These are phyloP conservation scores for Bruguiera gymnorhiza DNA, from an alignment of 345 rosid species.

Conservation along the genomic window DNA sequence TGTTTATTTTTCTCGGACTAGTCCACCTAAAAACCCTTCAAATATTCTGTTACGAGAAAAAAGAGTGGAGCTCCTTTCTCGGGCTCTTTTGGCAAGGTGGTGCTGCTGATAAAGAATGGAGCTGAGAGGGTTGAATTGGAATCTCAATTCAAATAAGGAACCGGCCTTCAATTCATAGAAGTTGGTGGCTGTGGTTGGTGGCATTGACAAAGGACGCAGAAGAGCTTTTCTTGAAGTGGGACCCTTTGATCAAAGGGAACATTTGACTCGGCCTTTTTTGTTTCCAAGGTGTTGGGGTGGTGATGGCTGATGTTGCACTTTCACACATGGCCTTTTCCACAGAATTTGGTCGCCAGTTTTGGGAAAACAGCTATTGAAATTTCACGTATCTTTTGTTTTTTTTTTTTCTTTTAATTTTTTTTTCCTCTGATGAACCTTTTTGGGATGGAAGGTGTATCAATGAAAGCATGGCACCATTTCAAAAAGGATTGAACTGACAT, in stretches of 20 bases:
- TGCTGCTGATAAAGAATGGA: conserved; percentile 21
- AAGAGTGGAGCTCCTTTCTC: conserved; percentile 37
- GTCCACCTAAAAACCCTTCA: conserved; percentile 1
- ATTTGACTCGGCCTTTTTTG: conserved; percentile 11
- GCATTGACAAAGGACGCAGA: conserved; percentile 48
- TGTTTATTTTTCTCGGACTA: background rate
- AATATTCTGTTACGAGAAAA: conserved; percentile 15
- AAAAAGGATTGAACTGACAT: too few relatives aligned
- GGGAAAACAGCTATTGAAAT: background rate
- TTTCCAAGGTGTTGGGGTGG: conserved; percentile 3
- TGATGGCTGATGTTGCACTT: background rate
- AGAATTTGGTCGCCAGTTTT: conserved; percentile 1
- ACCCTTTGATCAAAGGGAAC: background rate
- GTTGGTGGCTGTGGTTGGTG: conserved; percentile 12
- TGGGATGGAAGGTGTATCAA: too few relatives aligned
- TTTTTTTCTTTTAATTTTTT: background rate
- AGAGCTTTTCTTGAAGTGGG: conserved; percentile 27
- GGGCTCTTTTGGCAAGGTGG: background rate
- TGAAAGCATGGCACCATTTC: too few relatives aligned
- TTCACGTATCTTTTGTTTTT: background rate
- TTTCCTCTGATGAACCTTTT: background rate
- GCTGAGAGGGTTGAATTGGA: conserved; percentile 35
- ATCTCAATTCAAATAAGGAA: conserved; percentile 45
- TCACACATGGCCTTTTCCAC: background rate
- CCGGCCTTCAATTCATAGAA: conserved; percentile 24